Evolutionary conservation across 2,329 filamentous ascomycete species (phyloP), one percentile per base, ranked within the genome.

Genomic region (Pseudogymnoascus sp.): DNA sequence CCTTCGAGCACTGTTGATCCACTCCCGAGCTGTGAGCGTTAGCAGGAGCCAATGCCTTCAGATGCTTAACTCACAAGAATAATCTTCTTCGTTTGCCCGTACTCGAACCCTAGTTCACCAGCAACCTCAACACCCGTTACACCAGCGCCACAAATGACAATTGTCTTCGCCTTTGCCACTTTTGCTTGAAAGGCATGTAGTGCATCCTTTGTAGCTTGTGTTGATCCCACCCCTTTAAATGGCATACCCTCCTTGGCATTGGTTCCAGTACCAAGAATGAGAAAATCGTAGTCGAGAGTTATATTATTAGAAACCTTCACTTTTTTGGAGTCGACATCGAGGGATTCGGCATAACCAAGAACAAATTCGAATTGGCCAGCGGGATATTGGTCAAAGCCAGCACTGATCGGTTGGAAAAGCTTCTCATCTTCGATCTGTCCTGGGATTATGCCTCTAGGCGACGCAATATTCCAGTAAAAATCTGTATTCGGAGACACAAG

Each of bases 201-300:
- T 24, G 44, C 63, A 16, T 47, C 56, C 16, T 64, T 66, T 1
- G 67, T 69, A n/a, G 60, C 64, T 62, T 78, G 74, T 0, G 77
- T 77, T 1, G 76, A 76, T 4, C 71, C 76, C 8, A 79, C 66
- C 19, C 71, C 72, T 71, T 84, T 85, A 72, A 79, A 85, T 0
- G 82, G 81, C 72, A 80, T 74, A 64, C 70, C 72, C 4, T 75
- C 77, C 21, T 69, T 73, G 33, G 77, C 75, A 29, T 74, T 73
- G 2, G 79, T 73, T 6, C 84, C 84, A 2, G 83, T 86, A 8
- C 82, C 82, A 47, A 86, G 72, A 65, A 86, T 69, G 11, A 86
- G 74, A 21, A 77, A 78, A 66, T 84, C 77, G 68, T 86, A 86
- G 19, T 65, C 64, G 5, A 74, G 72, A n/a, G 68, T 67, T 11